Evolutionary conservation across 2,329 filamentous ascomycete genomes (phyloP), one percentile per base, ranked within the genome.

Genomic region (Pseudogymnoascus sp.): DNA sequence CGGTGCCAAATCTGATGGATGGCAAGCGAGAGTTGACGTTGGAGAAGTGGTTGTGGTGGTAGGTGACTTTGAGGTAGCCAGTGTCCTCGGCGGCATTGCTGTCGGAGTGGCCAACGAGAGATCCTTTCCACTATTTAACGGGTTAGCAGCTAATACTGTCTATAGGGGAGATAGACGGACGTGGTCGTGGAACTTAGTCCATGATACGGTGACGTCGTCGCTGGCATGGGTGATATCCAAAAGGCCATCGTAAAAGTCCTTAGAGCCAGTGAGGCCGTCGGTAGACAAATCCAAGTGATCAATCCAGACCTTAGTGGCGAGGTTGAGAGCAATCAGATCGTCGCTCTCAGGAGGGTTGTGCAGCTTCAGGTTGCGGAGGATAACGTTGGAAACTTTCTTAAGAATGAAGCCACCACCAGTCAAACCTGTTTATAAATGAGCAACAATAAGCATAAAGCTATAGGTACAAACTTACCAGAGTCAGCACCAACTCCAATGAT

Each of bases 161-260:
- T 14, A 34, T 31, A 34, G 47, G 1, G 7, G 47, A 3, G 47
- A 18, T 34, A 4, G 23, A 54, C 47, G 26, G 4, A 54, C 47
- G 79, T 86, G 83, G 75, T 83, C 81, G 73, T 83, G 81, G 67
- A 83, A 67, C 71, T 76, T 78, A 67, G 72, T 73, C 74, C 81
- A 80, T 66, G 78, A 80, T 64, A 83, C 71, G 63, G 81, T 87
- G 64, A 87, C 73, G 69, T 77, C 88, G 76, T 89, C 85, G 8
- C 80, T 77, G 47, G 78, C 87, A 74, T 88, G 86, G 60, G 81
- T 87, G 54, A 79, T 72, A 69, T 89, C 87, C 57, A 86, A 75
- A 1, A 89, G 80, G 36, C 87, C 86, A 64, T 89, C 87, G 71
- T 87, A 89, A 76, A 82, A 87, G 77, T 90, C 85, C 77, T 89